phyloP scores from a whole-genome alignment of 441 rosid genomes.

The Pelargonium australe region DNA sequence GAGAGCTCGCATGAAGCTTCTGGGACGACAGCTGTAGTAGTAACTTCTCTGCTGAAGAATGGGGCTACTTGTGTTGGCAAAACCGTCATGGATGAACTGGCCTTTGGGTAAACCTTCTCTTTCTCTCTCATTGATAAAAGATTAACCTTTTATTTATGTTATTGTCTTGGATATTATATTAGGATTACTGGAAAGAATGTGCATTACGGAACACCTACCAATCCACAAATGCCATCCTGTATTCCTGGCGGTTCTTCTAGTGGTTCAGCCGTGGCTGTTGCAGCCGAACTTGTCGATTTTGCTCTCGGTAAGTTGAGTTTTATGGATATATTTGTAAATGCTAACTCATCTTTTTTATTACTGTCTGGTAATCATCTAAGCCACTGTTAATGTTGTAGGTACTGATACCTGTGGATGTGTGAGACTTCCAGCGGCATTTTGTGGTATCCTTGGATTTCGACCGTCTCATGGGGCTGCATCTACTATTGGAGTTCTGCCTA shows the following conservation, averaged over 20 bases:
- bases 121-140: background rate
- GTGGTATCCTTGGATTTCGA: conserved; percentile 81
- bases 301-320: conserved; percentile 54
- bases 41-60: conserved; percentile 58
- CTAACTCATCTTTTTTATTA: background rate
- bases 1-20: conserved; percentile 64
- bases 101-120: conserved; percentile 49
- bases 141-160: background rate
- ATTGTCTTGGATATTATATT: conserved; percentile 19
- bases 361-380: conserved; percentile 11
- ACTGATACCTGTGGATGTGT: conserved; percentile 77
- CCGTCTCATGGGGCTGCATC: conserved; percentile 83
- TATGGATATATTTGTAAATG: conserved; percentile 9
- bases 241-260: conserved; percentile 93
- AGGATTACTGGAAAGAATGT: conserved; percentile 76
- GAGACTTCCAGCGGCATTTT: conserved; percentile 82
- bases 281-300: conserved; percentile 77
- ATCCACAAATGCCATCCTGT: conserved; percentile 54
- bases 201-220: conserved; percentile 76
- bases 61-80: conserved; percentile 94
- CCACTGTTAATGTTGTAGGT: conserved; percentile 37
- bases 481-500: conserved; percentile 64
- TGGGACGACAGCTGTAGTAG: conserved; percentile 62
- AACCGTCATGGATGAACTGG: conserved; percentile 80
- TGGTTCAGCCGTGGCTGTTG: conserved; percentile 93